Evolutionary conservation across 2,329 filamentous ascomycete genomes (phyloP).

Genomic region (Mycogone perniciosa): DNA sequence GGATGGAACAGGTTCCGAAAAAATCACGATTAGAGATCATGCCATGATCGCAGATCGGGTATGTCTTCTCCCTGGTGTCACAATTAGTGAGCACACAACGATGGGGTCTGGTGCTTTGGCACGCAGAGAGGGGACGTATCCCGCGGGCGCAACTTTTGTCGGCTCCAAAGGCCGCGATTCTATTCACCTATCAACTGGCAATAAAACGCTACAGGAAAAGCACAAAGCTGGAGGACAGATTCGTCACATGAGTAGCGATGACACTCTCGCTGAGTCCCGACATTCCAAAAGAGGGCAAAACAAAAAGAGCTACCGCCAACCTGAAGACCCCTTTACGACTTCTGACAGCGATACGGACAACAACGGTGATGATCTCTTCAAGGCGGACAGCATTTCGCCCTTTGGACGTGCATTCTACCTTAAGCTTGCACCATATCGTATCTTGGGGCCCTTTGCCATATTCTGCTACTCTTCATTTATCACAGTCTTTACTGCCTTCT

Average conservation of each 20-base stretch:
- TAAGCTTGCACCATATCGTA: slow-evolving; percentile 42
- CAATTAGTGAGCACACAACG: slow-evolving; percentile 41
- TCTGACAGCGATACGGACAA: slow-evolving; percentile 18
- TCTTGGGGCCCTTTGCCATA: slow-evolving; percentile 41
- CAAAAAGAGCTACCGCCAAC: background rate
- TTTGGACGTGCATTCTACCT: slow-evolving; percentile 53
- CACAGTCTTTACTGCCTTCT: slow-evolving; percentile 40
- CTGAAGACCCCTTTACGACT: slow-evolving; percentile 6
- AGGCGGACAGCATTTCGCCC: slow-evolving; percentile 28
- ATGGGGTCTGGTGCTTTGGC: slow-evolving; percentile 50
- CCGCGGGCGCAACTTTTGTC: slow-evolving; percentile 41
- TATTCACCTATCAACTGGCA: slow-evolving; percentile 32
- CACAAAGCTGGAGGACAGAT: slow-evolving; percentile 6
- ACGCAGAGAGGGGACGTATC: slow-evolving; percentile 37
- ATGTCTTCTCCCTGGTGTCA: slow-evolving; percentile 44
- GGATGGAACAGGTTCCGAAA: slow-evolving; percentile 43
- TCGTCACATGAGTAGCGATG: slow-evolving; percentile 21
- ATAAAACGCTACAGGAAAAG: slow-evolving; percentile 11
- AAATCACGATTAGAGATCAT: slow-evolving; percentile 39
- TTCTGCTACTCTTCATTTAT: slow-evolving; percentile 44
- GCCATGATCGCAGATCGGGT: slow-evolving; percentile 54
- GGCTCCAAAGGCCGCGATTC: slow-evolving; percentile 47
- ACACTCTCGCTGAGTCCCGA: slow-evolving; percentile 18
- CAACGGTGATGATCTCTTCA: background rate
- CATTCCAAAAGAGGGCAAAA: slow-evolving; percentile 6